These are phyloP conservation scores for Phytophthora quininea DNA, from an alignment of 352 stramenopile genomes.

Conservation along the genomic window DNA sequence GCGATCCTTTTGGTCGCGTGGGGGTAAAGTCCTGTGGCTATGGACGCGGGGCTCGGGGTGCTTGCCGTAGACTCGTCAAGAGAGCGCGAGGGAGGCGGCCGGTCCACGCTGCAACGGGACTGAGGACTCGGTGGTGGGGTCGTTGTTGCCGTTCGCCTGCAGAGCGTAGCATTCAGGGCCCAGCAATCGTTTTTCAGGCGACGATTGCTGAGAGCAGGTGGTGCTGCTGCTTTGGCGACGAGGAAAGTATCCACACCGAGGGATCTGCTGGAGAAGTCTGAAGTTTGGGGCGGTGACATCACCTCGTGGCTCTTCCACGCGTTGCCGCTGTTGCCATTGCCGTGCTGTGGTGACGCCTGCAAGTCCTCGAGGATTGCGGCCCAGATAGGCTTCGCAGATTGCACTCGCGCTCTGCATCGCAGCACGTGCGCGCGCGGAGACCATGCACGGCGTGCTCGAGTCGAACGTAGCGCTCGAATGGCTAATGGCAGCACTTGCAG, in stretches of 20 bases:
- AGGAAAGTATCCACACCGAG: too few species aligned
- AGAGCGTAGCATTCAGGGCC: neutral
- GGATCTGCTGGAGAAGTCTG: constrained; percentile 1
- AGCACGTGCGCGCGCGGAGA: constrained; percentile 32
- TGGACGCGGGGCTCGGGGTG: neutral
- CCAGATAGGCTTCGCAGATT: constrained; percentile 23
- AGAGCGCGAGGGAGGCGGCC: neutral
- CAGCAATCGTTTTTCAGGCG: neutral
- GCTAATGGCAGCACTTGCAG: neutral
- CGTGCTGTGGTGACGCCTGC: constrained; percentile 1
- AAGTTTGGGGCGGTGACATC: constrained; percentile 32
- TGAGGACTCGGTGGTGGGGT: neutral
- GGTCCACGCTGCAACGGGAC: neutral
- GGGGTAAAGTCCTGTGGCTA: too few species aligned
- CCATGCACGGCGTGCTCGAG: constrained; percentile 6
- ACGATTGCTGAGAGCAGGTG: constrained; percentile 4
- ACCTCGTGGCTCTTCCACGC: constrained; percentile 24
- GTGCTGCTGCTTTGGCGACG: neutral
- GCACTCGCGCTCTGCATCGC: constrained; percentile 23
- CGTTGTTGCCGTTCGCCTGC: neutral
- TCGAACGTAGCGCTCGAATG: neutral
- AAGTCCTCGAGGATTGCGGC: constrained; percentile 23
- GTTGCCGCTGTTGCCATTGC: neutral
- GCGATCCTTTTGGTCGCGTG: too few species aligned
- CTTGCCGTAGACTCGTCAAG: neutral